Conservation (phyloP, 2,329 filamentous ascomycete genomes). For the Didymosphaeria variabile region DNA sequence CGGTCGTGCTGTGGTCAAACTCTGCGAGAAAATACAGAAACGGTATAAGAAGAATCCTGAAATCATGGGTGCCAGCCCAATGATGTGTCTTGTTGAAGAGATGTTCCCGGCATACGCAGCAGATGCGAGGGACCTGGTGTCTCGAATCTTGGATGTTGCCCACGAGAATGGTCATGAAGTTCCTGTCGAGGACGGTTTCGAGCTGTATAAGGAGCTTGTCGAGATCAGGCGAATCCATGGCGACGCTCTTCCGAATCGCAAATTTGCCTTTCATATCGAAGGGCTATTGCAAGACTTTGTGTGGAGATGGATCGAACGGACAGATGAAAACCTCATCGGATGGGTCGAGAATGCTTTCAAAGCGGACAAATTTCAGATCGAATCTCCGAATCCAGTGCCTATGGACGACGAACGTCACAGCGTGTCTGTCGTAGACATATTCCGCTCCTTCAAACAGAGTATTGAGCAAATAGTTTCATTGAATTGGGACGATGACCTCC, state of each 20-base stretch:
- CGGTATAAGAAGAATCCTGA: conserved; percentile 87
- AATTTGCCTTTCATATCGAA: conserved; percentile 90
- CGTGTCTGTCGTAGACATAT: conserved; percentile 91
- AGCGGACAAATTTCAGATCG: conserved; percentile 84
- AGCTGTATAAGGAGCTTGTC: conserved; percentile 87
- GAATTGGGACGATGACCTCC: conserved; percentile 91
- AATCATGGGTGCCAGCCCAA: conserved; percentile 78
- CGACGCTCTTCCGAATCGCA: conserved; percentile 72
- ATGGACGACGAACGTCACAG: conserved; percentile 89
- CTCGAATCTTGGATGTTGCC: conserved; percentile 78
- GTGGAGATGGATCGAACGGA: conserved; percentile 90
- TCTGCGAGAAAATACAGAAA: conserved; percentile 90
- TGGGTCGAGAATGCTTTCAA: conserved; percentile 93
- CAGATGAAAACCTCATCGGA: conserved; percentile 79
- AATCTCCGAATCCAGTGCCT: conserved; percentile 69
- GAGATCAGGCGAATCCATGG: conserved; percentile 84
- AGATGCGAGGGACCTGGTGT: conserved; percentile 85
- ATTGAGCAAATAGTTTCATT: conserved; percentile 86
- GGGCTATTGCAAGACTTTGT: conserved; percentile 88
- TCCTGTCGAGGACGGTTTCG: conserved; percentile 90
- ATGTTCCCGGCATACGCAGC: conserved; percentile 90
- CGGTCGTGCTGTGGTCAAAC: conserved; percentile 82
- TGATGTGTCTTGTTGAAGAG: conserved; percentile 79
- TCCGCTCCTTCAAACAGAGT: conserved; percentile 91
- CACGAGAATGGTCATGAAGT: conserved; percentile 77